Percentiles rank a stretch among this genome's conserved stretches.
Conservation (phyloP, 2,329 filamentous ascomycete genomes). For the Paracoccidioides lutzii region DNA sequence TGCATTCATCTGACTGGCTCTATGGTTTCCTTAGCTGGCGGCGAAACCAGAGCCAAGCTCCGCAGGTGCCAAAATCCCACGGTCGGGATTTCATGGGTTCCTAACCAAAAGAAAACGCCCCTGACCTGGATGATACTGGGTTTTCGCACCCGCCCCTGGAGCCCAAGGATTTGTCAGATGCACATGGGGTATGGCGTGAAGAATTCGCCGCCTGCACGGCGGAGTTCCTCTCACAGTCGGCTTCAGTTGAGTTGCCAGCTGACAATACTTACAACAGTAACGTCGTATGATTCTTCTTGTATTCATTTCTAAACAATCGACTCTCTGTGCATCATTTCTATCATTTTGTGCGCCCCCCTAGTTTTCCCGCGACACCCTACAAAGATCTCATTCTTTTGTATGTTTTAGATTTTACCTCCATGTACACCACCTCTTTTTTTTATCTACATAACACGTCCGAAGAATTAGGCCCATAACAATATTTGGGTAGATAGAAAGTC, state of each 20-base stretch:
- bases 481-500: too few species aligned
- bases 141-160: not conserved
- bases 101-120: not conserved
- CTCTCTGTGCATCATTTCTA: not conserved
- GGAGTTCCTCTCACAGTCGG: not conserved
- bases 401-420: not conserved
- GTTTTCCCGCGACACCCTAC: not conserved
- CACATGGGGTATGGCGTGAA: not conserved
- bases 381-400: not conserved
- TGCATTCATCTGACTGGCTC: not conserved
- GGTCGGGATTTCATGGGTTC: not conserved
- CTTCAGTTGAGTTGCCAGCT: not conserved
- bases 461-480: too few species aligned
- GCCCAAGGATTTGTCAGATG: too few species aligned
- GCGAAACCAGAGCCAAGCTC: not conserved
- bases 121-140: not conserved
- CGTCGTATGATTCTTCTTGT: not conserved
- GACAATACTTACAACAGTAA: not conserved
- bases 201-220: not conserved
- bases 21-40: slow-evolving; percentile 3
- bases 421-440: not conserved
- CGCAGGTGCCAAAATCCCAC: not conserved
- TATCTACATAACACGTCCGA: too few species aligned
- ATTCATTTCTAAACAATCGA: not conserved
- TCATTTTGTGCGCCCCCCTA: not conserved